Conservation (phyloP, 768 basidiomycete species). For the Lactarius hatsudake region DNA sequence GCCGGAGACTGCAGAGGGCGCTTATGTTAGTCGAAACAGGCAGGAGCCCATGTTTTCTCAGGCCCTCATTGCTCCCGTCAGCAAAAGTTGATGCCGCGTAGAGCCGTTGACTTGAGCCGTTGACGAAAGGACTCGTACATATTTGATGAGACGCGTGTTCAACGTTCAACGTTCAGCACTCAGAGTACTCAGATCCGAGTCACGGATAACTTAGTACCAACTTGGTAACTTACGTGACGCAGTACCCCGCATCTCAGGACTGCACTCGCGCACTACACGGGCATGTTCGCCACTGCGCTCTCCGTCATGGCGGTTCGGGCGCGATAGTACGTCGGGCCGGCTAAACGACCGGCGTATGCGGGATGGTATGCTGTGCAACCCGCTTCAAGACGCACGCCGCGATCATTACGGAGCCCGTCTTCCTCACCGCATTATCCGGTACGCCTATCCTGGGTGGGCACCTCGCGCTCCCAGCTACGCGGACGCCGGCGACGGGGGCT, state of each 20-base stretch:
- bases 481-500: slow-evolving; percentile 42
- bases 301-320: too few species aligned
- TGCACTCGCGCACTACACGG: too few species aligned
- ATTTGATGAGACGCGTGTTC: too few species aligned
- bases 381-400: slow-evolving; percentile 61
- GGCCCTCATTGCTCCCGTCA: neutral
- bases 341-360: slow-evolving; percentile 41
- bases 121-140: too few species aligned
- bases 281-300: too few species aligned
- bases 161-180: too few species aligned
- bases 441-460: slow-evolving; percentile 12
- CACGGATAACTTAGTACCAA: too few species aligned
- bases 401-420: slow-evolving; percentile 71
- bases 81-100: neutral
- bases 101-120: neutral
- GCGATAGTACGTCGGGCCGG: slow-evolving; percentile 49
- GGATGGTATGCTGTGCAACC: slow-evolving; percentile 47
- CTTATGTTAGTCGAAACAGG: neutral
- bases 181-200: too few species aligned
- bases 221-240: too few species aligned
- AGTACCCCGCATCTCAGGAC: too few species aligned
- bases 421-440: slow-evolving; percentile 93
- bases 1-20: neutral
- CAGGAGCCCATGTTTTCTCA: neutral
- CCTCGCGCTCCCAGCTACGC: slow-evolving; percentile 53